Percentiles rank a stretch among this genome's conserved stretches.
These are phyloP conservation scores for Backusella westeae DNA, from an alignment of 192 early-diverging fungal genomes.

Conservation along the genomic window DNA sequence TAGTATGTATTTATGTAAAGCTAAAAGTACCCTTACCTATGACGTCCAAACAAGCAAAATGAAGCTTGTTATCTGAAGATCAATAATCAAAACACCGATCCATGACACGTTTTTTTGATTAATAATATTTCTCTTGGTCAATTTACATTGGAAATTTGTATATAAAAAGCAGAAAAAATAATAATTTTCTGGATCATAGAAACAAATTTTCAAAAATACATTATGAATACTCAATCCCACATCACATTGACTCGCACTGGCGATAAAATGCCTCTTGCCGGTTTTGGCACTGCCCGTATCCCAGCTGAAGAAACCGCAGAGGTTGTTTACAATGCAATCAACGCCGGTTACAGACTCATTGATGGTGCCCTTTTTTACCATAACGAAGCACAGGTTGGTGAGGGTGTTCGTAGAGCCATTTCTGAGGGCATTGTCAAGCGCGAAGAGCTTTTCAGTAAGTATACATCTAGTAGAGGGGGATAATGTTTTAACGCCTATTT, in stretches of 20 bases:
- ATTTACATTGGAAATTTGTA: not conserved
- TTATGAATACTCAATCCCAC: not conserved
- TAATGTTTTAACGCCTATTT: not conserved
- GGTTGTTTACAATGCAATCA: conserved; percentile 40
- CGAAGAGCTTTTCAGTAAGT: conserved; percentile 43
- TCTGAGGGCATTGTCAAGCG: conserved; percentile 51
- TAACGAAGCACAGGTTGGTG: conserved; percentile 63
- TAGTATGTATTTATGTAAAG: not conserved
- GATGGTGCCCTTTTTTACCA: conserved; percentile 62
- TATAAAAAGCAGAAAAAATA: not conserved
- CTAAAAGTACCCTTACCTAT: not conserved
- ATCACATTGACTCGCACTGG: conserved; percentile 39
- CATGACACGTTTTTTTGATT: not conserved
- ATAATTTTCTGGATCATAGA: too few species aligned
- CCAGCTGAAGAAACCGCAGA: conserved; percentile 38
- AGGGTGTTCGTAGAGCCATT: conserved; percentile 50
- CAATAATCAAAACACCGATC: not conserved
- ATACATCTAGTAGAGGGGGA: too few species aligned
- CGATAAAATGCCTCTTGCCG: conserved; percentile 51
- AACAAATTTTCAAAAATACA: too few species aligned
- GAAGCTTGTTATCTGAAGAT: not conserved
- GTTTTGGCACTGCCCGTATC: conserved; percentile 53
- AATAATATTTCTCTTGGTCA: not conserved
- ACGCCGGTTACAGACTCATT: conserved; percentile 35
- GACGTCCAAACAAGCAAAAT: too few species aligned